A percentile compares a stretch with the other conserved stretches of the same genome.
Conservation (phyloP, 1,139 yeast genomes). For the Candida dubliniensis region DNA sequence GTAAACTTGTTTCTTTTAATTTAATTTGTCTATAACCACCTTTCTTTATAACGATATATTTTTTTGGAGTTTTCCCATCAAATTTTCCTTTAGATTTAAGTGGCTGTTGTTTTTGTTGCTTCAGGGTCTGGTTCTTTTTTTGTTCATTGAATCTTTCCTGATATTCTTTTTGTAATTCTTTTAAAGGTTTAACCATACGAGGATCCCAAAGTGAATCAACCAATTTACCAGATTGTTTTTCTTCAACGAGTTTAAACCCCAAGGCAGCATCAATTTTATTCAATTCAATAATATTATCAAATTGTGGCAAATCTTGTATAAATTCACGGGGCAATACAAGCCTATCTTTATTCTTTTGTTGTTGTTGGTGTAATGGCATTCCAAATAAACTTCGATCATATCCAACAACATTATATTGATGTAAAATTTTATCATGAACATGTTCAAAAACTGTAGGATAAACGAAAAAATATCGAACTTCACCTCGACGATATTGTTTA, state of each 20-base stretch:
- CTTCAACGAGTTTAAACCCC: no score
- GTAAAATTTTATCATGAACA: constrained; percentile 5
- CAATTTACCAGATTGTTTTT: no score
- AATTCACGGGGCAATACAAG: constrained; percentile 39
- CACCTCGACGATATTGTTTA: constrained; percentile 36
- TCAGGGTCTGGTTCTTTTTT: background rate
- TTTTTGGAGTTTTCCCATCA: background rate
- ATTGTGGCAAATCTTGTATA: constrained; percentile 40
- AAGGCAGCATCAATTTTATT: constrained; percentile 35
- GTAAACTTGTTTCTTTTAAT: background rate
- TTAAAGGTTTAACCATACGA: constrained; percentile 9
- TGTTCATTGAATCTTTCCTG: constrained; percentile 1
- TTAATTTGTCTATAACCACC: background rate
- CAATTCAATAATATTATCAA: constrained; percentile 26
- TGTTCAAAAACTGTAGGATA: constrained; percentile 2
- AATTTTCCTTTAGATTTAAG: constrained; percentile 6
- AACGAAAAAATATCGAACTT: constrained; percentile 24
- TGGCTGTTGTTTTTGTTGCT: background rate
- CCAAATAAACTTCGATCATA: constrained; percentile 45
- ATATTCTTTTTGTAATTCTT: constrained; percentile 5
- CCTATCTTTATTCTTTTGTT: constrained; percentile 17
- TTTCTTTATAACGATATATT: background rate
- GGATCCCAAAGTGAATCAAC: constrained; percentile 19
- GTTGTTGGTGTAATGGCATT: no score
- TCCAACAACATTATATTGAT: constrained; percentile 45